Base-by-base conservation (phyloP, 768 basidiomycete genomes). In the Mycena floridula region DNA sequence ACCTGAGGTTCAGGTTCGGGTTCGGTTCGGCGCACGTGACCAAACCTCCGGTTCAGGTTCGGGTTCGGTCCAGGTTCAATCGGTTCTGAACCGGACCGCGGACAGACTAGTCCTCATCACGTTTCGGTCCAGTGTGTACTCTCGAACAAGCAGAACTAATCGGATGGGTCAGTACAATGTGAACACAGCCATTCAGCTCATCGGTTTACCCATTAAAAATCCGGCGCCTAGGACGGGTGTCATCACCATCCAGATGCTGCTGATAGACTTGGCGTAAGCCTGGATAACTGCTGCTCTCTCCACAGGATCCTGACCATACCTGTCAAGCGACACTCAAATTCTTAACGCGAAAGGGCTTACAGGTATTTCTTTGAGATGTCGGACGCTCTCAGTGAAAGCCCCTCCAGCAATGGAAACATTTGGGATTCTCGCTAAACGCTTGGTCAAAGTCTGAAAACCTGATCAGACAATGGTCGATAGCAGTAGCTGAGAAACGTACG, bases 201-300 rank as follows among this genome's bases (percentile, higher is more conserved):
- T 13, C 15, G 32, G 18, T 18, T 15, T 35, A 35, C 32, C 32
- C 13, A 35, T 7, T 3, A 35, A 7, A 35, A 35, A 7, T 35
- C 32, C 32, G 13, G 32, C 32, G 3, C 32, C 32, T 13, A 35
- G 15, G 13, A 86, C 62, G 0, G 79, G 81, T 9, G 80, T 80
- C 59, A 69, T 70, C 7, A 81, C 78, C 16, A 84, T 49, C 83
- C 85, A 88, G 18, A 88, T 79, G 37, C 56, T 64, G 50, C 72
- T 71, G 28, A 88, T 79, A 3, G 83, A 77, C 24, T 68, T 66
- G 13, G 82, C 70, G 60, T 78, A 86, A 0, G 82, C 82, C 45
- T 84, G 68, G 24, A 80, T 70, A 7, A 84, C 64, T 35, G 66
- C 66, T 21, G 64, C 53, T 11, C 79, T 79, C 23, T 69, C 56